Percentiles rank a stretch among this genome's conserved stretches.
phyloP scores from a whole-genome alignment of 257 asterid genomes.

The Ehretia macrophylla region DNA sequence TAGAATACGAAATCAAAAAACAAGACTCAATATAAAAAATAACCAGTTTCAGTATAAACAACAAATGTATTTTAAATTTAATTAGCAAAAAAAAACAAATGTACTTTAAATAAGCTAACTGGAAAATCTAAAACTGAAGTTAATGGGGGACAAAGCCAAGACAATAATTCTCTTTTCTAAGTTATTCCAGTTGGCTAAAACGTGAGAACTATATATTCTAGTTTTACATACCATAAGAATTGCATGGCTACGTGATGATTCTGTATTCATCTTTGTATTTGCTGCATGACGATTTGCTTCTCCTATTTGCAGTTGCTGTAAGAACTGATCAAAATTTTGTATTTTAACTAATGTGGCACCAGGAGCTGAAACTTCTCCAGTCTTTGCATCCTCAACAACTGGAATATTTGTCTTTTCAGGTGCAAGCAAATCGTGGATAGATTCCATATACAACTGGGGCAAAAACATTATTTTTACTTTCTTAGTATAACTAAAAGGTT shows the following conservation, averaged over 20 bases:
- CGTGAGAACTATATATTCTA: constrained; percentile 1
- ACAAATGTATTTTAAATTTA: too few species aligned
- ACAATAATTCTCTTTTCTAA: too few species aligned
- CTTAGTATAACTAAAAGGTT: background rate
- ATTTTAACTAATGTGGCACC: constrained; percentile 69
- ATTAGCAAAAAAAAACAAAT: too few species aligned
- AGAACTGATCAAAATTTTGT: constrained; percentile 61
- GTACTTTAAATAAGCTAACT: background rate
- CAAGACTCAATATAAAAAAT: background rate
- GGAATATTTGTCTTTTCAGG: constrained; percentile 79
- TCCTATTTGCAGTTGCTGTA: constrained; percentile 64
- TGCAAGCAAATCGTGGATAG: constrained; percentile 89
- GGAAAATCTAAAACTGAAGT: background rate
- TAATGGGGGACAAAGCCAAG: background rate
- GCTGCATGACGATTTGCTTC: constrained; percentile 92
- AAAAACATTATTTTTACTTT: background rate
- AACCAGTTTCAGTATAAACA: background rate
- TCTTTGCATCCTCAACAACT: constrained; percentile 76
- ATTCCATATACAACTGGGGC: constrained; percentile 78
- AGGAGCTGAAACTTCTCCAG: constrained; percentile 78
- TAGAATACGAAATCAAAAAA: constrained; percentile 13
- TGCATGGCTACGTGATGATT: constrained; percentile 92
- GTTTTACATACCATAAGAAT: constrained; percentile 65
- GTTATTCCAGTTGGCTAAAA: background rate
- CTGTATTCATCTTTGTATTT: constrained; percentile 82